Evolutionary conservation across 805 yeast species (phyloP).

Genomic region (Nakazawaea holstii): DNA sequence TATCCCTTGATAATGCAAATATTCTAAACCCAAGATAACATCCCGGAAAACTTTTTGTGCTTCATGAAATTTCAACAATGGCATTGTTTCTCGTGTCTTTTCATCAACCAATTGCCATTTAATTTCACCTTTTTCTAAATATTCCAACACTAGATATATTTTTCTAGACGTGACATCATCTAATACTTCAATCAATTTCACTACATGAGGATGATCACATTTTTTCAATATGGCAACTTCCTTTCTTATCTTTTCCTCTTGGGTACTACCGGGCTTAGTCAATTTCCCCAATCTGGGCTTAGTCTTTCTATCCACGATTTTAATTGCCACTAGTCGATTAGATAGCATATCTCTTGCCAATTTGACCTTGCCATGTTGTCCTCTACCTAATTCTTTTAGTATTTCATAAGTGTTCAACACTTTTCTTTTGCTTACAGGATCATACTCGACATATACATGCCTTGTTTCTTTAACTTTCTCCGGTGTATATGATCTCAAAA

Average conservation of each 20-base stretch:
- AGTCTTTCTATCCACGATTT: conserved; percentile 77
- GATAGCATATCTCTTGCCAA: conserved; percentile 71
- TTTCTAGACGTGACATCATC: conserved; percentile 83
- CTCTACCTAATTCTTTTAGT: conserved; percentile 79
- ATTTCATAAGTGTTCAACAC: conserved; percentile 88
- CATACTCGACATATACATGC: conserved; percentile 76
- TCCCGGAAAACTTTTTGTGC: conserved; percentile 75
- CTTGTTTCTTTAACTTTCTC: conserved; percentile 74
- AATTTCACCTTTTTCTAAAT: conserved; percentile 85
- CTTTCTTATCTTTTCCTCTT: conserved; percentile 72
- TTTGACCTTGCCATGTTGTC: conserved; percentile 99
- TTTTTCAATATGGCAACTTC: conserved; percentile 94
- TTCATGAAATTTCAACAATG: conserved; percentile 61
- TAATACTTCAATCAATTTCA: conserved; percentile 75
- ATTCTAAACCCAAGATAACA: conserved; percentile 83
- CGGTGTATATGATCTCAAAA: conserved; percentile 9
- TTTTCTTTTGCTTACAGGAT: conserved; percentile 78
- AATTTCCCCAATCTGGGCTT: conserved; percentile 45
- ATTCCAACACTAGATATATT: conserved; percentile 86
- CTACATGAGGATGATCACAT: conserved; percentile 91
- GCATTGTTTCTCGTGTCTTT: conserved; percentile 31
- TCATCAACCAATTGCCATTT: conserved; percentile 56
- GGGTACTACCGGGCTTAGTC: conserved; percentile 23
- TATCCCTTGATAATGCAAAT: conserved; percentile 83
- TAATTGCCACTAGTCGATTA: conserved; percentile 78